phyloP scores from a whole-genome alignment of 2,329 filamentous ascomycete genomes.

The Calonectria henricotiae region DNA sequence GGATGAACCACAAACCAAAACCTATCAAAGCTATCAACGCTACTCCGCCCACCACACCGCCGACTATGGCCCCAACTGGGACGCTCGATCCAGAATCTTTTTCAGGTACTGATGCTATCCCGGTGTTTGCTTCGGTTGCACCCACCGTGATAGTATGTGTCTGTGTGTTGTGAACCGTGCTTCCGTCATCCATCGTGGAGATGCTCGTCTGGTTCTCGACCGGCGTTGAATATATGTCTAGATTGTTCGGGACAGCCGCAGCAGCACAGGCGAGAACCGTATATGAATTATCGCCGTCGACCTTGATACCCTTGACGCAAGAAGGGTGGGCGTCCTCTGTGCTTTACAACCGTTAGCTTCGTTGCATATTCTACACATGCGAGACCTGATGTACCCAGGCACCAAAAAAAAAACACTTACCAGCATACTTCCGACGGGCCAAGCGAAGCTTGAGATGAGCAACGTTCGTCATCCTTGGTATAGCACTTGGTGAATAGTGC shows the following conservation, averaged over 20 bases:
- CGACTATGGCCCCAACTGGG: constrained; percentile 28
- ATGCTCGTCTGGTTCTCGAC: constrained; percentile 22
- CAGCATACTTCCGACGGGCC: constrained; percentile 6
- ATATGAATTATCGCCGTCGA: background rate
- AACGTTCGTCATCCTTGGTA: background rate
- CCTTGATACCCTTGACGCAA: constrained; percentile 22
- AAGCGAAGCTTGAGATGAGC: background rate
- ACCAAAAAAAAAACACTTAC: background rate
- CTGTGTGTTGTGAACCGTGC: background rate
- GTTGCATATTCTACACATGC: no score
- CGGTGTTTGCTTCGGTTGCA: background rate
- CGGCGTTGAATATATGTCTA: background rate
- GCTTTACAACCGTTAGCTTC: background rate
- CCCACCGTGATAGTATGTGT: background rate
- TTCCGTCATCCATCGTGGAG: constrained; percentile 8
- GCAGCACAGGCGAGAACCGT: constrained; percentile 20
- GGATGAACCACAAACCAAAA: constrained; percentile 31
- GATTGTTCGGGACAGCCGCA: background rate
- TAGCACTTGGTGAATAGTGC: constrained; percentile 6
- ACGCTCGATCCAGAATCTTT: background rate
- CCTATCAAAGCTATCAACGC: constrained; percentile 22
- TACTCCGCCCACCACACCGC: constrained; percentile 21
- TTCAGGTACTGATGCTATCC: background rate
- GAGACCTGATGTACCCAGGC: no score
- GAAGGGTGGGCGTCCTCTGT: background rate